Evolutionary conservation across 1,139 yeast genomes (phyloP), one percentile per base, ranked within the genome.

Genomic region (Yamadazyma epiphylla): DNA sequence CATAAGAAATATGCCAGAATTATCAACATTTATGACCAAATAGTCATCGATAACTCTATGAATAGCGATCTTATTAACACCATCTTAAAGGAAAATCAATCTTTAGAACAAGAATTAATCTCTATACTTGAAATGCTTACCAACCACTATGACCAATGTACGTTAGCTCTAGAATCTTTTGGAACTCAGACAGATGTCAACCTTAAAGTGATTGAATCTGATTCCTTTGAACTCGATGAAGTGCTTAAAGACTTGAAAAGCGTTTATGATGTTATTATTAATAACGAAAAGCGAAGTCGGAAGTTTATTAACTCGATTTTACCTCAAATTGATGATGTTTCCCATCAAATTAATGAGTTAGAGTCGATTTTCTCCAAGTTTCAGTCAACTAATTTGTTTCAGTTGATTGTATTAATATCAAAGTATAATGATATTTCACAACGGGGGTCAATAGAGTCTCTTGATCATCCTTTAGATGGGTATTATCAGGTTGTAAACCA

Each of bases 121-220:
- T 67, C 73, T 6, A 60, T 83, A 13, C 58, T 88, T 22, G 80
- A 78, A 36, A 78, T 88, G 49, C 59, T 88, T 22, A 82, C 95
- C 5, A 74, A 77, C 32, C 96, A 88, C 55, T 86, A 78, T 43
- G 96, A 87, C 50, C 88, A 84, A 47, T 84, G 95, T 42, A 43
- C 58, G 4, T 64, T 71, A 28, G 80, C 43, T 31, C 52, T 37
- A 30, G 52, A 32, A 43, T 48, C 45, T 9, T 36, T 43, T 25
- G 33, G 34, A 2, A 20, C 26, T 7, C 32, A 31, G 12, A 31
- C 25, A 12, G 19, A 36, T 5, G 22, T 31, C 3, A 40, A 59
- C 29, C 49, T 66, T 6, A 55, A 59, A 8, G 74, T 49, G 3
- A 48, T 67, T 5, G 48, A 48, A 15, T 49, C 50, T 22, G 74